Conservation (phyloP, 2,329 filamentous ascomycete genomes). For the Stromatinia cepivora region DNA sequence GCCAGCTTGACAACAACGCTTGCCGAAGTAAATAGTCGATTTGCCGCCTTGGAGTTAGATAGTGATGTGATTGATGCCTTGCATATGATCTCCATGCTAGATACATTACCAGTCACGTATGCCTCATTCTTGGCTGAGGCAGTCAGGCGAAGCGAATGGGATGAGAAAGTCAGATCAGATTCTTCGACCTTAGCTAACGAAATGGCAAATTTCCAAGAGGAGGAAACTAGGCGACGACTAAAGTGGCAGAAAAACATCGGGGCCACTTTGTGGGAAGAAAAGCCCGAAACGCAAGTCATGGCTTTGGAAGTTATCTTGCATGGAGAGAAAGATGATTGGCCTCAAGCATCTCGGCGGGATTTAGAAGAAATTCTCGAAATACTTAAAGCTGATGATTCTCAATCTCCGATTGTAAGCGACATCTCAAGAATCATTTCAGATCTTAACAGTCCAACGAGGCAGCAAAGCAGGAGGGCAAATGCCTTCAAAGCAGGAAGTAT, state of each 20-base stretch:
- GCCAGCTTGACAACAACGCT: constrained; percentile 77
- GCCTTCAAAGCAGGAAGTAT: constrained; percentile 97
- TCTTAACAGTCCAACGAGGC: constrained; percentile 77
- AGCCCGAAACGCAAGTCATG: constrained; percentile 66
- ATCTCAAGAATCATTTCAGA: constrained; percentile 76
- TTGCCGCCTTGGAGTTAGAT: constrained; percentile 69
- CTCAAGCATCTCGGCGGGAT: constrained; percentile 71
- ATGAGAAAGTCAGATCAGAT: constrained; percentile 84
- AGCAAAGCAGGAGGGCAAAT: constrained; percentile 82
- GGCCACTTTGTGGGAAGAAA: constrained; percentile 64
- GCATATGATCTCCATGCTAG: constrained; percentile 75
- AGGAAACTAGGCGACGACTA: constrained; percentile 83
- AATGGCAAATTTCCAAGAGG: constrained; percentile 87
- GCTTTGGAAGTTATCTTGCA: constrained; percentile 84
- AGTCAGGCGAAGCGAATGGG: constrained; percentile 84
- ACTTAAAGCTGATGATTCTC: constrained; percentile 64
- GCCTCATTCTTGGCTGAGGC: constrained; percentile 86
- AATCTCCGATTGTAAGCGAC: constrained; percentile 67
- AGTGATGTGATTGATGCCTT: constrained; percentile 78
- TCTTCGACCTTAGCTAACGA: constrained; percentile 88
- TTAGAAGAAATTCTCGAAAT: constrained; percentile 70
- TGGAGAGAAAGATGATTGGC: constrained; percentile 80
- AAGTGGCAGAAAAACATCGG: constrained; percentile 90
- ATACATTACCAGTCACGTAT: constrained; percentile 84
- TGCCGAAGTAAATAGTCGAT: constrained; percentile 68